Evolutionary conservation across 148 eudicot species (phyloP).

Genomic region (Chenopodium formosanum): DNA sequence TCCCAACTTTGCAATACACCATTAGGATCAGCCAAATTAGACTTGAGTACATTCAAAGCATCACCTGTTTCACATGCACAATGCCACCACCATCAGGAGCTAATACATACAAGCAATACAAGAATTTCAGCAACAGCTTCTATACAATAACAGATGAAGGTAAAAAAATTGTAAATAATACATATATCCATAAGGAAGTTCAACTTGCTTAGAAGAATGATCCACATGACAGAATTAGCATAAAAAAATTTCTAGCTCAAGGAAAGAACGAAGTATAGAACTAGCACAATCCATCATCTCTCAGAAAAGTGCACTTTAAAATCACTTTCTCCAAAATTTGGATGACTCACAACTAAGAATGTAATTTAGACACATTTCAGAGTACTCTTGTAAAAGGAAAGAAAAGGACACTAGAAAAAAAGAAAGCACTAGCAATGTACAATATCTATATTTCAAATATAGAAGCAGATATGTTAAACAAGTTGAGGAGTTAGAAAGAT

Average conservation of each 20-base stretch:
- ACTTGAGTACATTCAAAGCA: conserved; percentile 64
- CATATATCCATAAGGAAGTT: neutral
- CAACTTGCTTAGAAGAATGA: neutral
- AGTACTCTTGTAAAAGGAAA: neutral
- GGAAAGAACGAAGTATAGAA: neutral
- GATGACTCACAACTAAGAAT: neutral
- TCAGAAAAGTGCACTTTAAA: neutral
- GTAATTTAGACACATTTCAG: neutral
- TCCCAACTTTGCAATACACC: conserved; percentile 81
- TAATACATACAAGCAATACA: too few species aligned
- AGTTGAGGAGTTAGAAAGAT: neutral
- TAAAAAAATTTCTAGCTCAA: neutral
- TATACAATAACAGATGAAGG: neutral
- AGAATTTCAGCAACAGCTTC: neutral
- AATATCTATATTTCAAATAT: neutral
- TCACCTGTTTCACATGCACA: conserved; percentile 51
- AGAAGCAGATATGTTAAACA: neutral
- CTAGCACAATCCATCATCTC: neutral
- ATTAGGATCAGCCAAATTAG: conserved; percentile 61
- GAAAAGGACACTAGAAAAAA: neutral
- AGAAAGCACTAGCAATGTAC: neutral
- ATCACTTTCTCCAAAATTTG: neutral
- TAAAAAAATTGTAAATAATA: neutral
- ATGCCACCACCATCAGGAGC: conserved; percentile 20
- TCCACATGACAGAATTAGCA: too few species aligned